Conservation (phyloP, 129 eudicot genomes). For the Solidago caesia region DNA sequence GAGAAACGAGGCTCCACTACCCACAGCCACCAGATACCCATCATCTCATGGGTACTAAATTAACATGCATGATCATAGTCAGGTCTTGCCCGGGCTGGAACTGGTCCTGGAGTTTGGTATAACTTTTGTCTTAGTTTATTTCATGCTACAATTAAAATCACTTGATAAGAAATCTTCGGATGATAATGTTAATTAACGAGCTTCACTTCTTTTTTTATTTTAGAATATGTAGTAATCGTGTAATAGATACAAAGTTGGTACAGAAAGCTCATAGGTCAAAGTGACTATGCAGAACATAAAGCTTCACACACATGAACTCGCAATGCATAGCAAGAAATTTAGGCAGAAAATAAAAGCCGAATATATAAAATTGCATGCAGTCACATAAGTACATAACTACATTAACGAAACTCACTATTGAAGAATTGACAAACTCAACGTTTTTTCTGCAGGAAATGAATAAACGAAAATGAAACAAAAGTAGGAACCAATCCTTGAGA, state of each 20-base stretch:
- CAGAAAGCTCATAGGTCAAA: background rate
- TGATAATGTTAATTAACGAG: too few relatives aligned
- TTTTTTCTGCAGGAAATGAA: background rate
- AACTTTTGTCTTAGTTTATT: too few relatives aligned
- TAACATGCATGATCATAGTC: too few relatives aligned
- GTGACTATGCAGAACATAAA: background rate
- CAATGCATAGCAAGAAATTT: background rate
- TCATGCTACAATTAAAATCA: too few relatives aligned
- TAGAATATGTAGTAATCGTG: too few relatives aligned
- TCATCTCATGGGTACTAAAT: too few relatives aligned
- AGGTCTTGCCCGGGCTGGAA: too few relatives aligned
- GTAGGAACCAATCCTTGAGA: background rate
- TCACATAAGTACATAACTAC: background rate
- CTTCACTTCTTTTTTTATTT: too few relatives aligned
- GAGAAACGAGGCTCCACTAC: background rate
- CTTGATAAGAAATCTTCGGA: too few relatives aligned
- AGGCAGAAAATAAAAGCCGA: background rate
- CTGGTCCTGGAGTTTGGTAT: too few relatives aligned
- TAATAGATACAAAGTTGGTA: background rate
- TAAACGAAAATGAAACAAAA: conserved; percentile 9
- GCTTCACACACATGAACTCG: background rate
- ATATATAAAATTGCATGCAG: background rate
- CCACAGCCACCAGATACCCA: too few relatives aligned
- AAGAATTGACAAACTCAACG: background rate
- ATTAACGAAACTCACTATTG: background rate